Conservation (phyloP, 2,329 filamentous ascomycete species). For the Pseudogymnoascus sp. region DNA sequence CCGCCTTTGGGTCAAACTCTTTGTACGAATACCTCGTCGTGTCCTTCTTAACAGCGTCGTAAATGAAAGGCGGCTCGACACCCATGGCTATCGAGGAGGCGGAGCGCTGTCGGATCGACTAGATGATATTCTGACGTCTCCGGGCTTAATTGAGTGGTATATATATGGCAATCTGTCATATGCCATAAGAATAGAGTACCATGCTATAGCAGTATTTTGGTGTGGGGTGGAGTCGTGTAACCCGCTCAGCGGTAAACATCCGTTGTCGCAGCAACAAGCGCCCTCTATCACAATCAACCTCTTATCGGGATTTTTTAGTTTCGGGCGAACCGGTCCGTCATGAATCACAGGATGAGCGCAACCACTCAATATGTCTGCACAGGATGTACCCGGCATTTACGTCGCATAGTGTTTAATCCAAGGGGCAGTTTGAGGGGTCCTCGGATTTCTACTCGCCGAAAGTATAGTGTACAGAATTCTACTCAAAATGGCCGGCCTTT, state of each 20-base stretch:
- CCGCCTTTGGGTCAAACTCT: constrained; percentile 79
- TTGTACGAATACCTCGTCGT: constrained; percentile 43
- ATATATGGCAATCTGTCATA: neutral
- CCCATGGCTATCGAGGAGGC: constrained; percentile 35
- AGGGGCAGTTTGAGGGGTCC: neutral
- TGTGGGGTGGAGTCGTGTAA: constrained; percentile 6
- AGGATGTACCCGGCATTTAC: constrained; percentile 17
- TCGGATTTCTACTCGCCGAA: constrained; percentile 12
- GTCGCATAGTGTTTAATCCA: neutral
- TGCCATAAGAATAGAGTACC: neutral
- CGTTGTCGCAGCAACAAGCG: constrained; percentile 3
- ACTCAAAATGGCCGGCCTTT: constrained; percentile 43
- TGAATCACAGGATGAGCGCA: constrained; percentile 22
- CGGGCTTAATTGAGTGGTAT: neutral
- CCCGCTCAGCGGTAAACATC: neutral
- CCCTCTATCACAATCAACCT: constrained; percentile 7
- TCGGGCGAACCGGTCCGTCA: neutral
- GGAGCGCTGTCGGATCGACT: neutral
- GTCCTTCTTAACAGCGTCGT: constrained; percentile 45
- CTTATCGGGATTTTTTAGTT: constrained; percentile 4
- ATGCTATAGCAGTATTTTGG: neutral
- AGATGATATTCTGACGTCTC: neutral
- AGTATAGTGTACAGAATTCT: constrained; percentile 22
- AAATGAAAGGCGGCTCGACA: constrained; percentile 64
- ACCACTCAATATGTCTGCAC: constrained; percentile 24